Conservation (phyloP, 148 eudicot species). For the Chenopodium berlandieri region DNA sequence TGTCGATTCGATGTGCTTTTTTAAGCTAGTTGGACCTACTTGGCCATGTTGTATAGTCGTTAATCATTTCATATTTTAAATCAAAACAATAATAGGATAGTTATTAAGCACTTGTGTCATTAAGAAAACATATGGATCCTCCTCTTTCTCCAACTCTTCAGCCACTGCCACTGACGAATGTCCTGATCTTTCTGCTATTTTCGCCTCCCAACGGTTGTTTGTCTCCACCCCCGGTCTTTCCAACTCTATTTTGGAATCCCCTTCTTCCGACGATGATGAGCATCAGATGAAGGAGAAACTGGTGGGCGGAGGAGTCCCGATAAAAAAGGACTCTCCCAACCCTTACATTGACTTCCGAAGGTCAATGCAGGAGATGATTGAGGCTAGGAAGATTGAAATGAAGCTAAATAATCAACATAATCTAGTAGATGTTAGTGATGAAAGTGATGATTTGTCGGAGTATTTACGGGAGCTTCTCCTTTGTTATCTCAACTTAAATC, state of each 20-base stretch:
- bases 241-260: conserved; percentile 57
- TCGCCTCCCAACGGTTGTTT: conserved; percentile 65
- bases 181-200: conserved; percentile 32
- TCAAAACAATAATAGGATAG: background rate
- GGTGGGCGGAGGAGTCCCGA: conserved; percentile 44
- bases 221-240: conserved; percentile 69
- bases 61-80: too few species aligned
- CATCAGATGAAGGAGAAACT: background rate
- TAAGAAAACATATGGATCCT: background rate
- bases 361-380: conserved; percentile 79
- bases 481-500: conserved; percentile 58
- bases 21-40: background rate
- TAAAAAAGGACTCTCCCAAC: conserved; percentile 60
- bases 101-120: background rate
- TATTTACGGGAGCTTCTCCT: conserved; percentile 56
- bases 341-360: conserved; percentile 55
- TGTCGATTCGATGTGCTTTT: background rate
- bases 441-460: conserved; percentile 37
- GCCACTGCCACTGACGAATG: conserved; percentile 2
- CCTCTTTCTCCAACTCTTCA: conserved; percentile 29
- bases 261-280: background rate
- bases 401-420: background rate
- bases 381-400: conserved; percentile 33
- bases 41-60: background rate
- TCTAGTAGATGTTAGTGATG: background rate